Percentiles rank a stretch among this genome's conserved stretches.
phyloP scores from a whole-genome alignment of 805 yeast species.

The Zygosaccharomyces lentus region DNA sequence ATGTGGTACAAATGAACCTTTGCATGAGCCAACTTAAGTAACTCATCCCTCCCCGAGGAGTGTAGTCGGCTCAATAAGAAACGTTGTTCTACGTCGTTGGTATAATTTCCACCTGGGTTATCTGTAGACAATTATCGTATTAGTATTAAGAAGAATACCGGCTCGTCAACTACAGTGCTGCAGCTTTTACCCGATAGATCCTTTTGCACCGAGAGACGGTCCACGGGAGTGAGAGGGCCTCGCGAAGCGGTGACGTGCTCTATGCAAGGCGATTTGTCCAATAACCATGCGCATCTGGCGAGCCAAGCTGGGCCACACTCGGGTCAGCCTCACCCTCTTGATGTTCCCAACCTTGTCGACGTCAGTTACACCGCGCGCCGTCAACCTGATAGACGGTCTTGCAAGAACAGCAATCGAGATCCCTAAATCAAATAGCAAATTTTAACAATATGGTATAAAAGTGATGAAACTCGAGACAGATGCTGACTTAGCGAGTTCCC shows the following conservation, averaged over 20 bases:
- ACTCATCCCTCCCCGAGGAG: too few species aligned
- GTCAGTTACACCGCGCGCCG: background rate
- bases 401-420: background rate
- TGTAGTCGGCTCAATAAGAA: too few species aligned
- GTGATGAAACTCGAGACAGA: background rate
- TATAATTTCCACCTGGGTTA: too few species aligned
- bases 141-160: too few species aligned
- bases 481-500: background rate
- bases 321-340: background rate
- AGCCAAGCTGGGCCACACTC: background rate
- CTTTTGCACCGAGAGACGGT: too few species aligned
- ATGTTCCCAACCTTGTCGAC: background rate
- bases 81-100: too few species aligned
- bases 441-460: background rate
- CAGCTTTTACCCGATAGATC: too few species aligned
- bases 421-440: background rate
- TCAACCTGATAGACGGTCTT: background rate
- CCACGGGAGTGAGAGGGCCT: too few species aligned
- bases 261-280: background rate
- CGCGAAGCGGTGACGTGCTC: background rate
- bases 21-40: too few species aligned
- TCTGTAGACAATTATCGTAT: too few species aligned
- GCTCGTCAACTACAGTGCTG: too few species aligned
- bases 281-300: background rate
- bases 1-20: too few species aligned